A percentile compares a stretch with the other conserved stretches of the same genome.
phyloP scores from a whole-genome alignment of 768 basidiomycete genomes.

The Phallus indusiatus region DNA sequence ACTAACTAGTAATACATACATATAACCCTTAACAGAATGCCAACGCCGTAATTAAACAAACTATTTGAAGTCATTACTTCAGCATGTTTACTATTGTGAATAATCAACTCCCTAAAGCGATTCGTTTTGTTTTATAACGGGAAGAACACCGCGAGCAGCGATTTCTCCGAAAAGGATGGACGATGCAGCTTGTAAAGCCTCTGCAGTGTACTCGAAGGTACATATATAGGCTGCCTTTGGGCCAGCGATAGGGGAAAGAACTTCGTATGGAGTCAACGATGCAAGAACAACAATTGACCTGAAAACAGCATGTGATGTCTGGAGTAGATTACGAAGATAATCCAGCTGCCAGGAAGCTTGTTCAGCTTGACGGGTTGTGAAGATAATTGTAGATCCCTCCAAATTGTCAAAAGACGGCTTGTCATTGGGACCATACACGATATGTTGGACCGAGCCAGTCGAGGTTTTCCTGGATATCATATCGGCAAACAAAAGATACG shows the following conservation, averaged over 20 bases:
- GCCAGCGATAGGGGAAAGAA: slow-evolving; percentile 21
- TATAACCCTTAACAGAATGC: too few relatives aligned
- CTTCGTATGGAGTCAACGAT: slow-evolving; percentile 61
- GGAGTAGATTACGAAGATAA: slow-evolving; percentile 25
- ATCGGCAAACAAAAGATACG: slow-evolving; percentile 41
- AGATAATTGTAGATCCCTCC: slow-evolving; percentile 27
- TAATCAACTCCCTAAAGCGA: background rate
- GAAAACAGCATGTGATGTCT: slow-evolving; percentile 2
- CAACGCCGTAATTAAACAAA: too few relatives aligned
- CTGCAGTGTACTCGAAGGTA: slow-evolving; percentile 50
- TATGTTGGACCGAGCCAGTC: slow-evolving; percentile 26
- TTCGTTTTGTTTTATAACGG: slow-evolving; percentile 15
- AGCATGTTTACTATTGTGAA: too few relatives aligned
- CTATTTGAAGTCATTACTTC: too few relatives aligned
- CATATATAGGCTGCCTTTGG: slow-evolving; percentile 28
- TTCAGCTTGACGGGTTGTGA: slow-evolving; percentile 51
- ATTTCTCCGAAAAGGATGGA: slow-evolving; percentile 34
- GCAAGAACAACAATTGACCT: slow-evolving; percentile 38
- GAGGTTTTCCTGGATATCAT: slow-evolving; percentile 25
- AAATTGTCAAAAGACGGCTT: slow-evolving; percentile 9
- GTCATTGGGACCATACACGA: slow-evolving; percentile 32
- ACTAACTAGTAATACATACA: too few relatives aligned
- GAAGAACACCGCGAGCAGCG: slow-evolving; percentile 18
- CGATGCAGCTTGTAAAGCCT: slow-evolving; percentile 38
- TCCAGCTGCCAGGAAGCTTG: slow-evolving; percentile 43